phyloP scores from a whole-genome alignment of 768 basidiomycete genomes.

The Gloeopeniophorella convolvens region DNA sequence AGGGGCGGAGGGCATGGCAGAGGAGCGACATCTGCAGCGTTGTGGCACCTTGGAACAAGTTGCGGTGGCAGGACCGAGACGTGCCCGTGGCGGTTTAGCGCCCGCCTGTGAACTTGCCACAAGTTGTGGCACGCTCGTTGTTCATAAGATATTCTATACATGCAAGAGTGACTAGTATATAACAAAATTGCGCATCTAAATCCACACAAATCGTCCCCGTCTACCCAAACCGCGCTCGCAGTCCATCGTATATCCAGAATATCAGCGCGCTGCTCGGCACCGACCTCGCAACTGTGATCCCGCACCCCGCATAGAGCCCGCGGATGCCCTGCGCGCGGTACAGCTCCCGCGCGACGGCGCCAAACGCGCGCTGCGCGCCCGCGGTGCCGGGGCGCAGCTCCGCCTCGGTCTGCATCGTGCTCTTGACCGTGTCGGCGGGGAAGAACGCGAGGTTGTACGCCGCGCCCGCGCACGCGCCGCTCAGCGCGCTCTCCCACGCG shows the following conservation, averaged over 20 bases:
- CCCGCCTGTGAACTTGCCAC: too few species aligned
- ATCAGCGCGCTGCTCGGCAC: conserved; percentile 90
- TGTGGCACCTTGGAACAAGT: neutral
- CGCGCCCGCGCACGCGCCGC: conserved; percentile 83
- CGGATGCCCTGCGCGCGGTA: conserved; percentile 68
- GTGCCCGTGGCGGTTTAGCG: too few species aligned
- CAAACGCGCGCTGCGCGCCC: conserved; percentile 39
- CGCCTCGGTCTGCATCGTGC: conserved; percentile 88
- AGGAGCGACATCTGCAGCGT: conserved; percentile 4
- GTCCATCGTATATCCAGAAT: conserved; percentile 85
- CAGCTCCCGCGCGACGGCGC: conserved; percentile 58
- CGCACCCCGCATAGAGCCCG: conserved; percentile 90
- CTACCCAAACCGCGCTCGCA: conserved; percentile 48
- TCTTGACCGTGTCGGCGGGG: conserved; percentile 94
- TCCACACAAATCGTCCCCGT: neutral
- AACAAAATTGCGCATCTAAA: neutral
- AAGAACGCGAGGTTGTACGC: conserved; percentile 85
- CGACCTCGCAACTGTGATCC: conserved; percentile 79
- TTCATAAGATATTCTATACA: neutral
- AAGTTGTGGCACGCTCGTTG: too few species aligned
- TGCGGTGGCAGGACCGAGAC: neutral
- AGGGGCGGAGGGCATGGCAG: neutral
- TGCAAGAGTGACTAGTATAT: neutral
- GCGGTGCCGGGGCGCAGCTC: conserved; percentile 59
- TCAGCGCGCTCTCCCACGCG: conserved; percentile 76